Percentiles rank a stretch among this genome's conserved stretches.
Evolutionary conservation across 169 alveolate genomes (phyloP).

Genomic region (Plasmodium vivax): DNA sequence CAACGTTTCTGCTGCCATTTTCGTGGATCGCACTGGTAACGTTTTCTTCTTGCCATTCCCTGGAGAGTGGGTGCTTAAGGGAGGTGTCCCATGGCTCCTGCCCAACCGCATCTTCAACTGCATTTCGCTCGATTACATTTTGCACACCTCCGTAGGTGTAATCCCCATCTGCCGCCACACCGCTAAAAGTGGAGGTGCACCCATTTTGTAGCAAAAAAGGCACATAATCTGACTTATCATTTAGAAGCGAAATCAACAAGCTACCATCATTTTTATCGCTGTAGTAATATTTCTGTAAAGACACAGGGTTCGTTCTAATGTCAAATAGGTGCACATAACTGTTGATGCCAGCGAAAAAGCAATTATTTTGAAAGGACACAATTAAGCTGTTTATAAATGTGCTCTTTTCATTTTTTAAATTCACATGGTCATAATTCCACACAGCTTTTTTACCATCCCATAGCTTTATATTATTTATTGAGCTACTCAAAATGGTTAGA

Average conservation of each 20-base stretch:
- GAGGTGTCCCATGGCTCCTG: neutral
- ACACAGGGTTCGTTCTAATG: conserved; percentile 24
- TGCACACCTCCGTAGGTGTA: neutral
- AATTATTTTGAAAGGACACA: conserved; percentile 53
- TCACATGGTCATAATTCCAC: conserved; percentile 56
- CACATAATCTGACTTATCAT: conserved; percentile 32
- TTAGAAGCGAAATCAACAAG: conserved; percentile 42
- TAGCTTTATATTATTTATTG: conserved; percentile 37
- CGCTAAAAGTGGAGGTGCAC: neutral
- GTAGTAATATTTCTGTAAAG: conserved; percentile 45
- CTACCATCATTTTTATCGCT: conserved; percentile 64
- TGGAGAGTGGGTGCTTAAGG: neutral
- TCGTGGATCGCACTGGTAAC: neutral
- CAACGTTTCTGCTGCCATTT: too few species aligned
- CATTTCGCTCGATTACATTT: neutral
- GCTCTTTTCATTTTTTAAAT: conserved; percentile 32
- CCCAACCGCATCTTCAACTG: neutral
- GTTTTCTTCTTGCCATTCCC: neutral
- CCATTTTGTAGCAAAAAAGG: conserved; percentile 13
- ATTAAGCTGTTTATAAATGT: conserved; percentile 37
- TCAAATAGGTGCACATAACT: conserved; percentile 53
- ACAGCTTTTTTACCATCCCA: conserved; percentile 46
- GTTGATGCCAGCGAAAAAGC: conserved; percentile 64
- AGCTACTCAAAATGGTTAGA: conserved; percentile 38
- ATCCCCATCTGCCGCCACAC: neutral